Conservation (phyloP, 768 basidiomycete species). For the Pisolithus marmoratus region DNA sequence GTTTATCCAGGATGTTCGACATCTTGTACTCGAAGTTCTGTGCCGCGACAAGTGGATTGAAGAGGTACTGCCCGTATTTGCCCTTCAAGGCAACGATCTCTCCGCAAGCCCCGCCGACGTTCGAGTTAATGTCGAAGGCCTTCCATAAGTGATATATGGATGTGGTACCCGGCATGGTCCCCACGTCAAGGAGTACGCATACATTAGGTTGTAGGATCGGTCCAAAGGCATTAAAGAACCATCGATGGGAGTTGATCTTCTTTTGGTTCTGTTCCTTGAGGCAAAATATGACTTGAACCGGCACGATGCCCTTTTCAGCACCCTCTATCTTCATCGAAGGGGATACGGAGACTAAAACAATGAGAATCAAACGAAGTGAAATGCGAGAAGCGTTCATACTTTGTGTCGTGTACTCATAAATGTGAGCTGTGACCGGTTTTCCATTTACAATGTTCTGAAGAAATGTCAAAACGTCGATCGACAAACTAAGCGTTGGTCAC, state of each 20-base stretch:
- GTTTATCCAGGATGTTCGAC: constrained; percentile 90
- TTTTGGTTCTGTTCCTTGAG: constrained; percentile 92
- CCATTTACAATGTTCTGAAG: constrained; percentile 68
- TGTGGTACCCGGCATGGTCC: constrained; percentile 80
- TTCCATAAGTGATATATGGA: constrained; percentile 93
- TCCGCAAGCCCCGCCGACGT: constrained; percentile 91
- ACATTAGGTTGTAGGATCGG: constrained; percentile 85
- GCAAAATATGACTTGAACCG: constrained; percentile 91
- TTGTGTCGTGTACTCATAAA: constrained; percentile 93
- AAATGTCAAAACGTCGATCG: constrained; percentile 2
- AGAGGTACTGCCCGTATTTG: constrained; percentile 66
- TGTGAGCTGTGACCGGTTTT: constrained; percentile 80
- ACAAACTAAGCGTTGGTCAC: constrained; percentile 9
- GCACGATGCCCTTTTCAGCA: constrained; percentile 73
- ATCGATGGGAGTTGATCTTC: constrained; percentile 92
- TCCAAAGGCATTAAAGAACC: constrained; percentile 93
- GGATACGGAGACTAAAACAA: constrained; percentile 62
- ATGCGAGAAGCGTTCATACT: constrained; percentile 34
- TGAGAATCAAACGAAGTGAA: constrained; percentile 6
- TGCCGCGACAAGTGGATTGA: constrained; percentile 85
- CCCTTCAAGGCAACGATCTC: constrained; percentile 93
- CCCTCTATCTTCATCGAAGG: constrained; percentile 80
- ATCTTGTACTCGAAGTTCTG: constrained; percentile 97
- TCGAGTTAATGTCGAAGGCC: constrained; percentile 88
- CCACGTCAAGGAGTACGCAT: constrained; percentile 87